These are phyloP conservation scores for Irpex sp. DNA, from an alignment of 1,284 basidiomycete species.

Conservation along the genomic window DNA sequence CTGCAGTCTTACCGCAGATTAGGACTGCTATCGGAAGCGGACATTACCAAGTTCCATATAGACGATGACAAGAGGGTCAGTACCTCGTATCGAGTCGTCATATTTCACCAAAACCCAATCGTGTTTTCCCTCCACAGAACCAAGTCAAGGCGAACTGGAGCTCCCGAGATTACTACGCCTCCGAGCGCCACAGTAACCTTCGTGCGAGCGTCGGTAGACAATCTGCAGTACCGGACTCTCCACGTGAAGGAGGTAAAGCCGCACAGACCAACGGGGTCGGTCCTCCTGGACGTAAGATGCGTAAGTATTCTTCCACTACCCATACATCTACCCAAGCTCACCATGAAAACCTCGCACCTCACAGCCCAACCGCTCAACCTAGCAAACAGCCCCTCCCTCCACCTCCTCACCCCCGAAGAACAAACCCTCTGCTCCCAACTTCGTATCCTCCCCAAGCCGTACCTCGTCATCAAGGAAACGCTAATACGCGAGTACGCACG, in stretches of 20 bases:
- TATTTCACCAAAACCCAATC: neutral
- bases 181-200: constrained; percentile 44
- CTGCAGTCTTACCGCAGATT: constrained; percentile 85
- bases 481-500: constrained; percentile 89
- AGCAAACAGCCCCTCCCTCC: constrained; percentile 81
- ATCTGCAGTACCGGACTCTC: constrained; percentile 55
- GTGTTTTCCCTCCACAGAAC: constrained; percentile 33
- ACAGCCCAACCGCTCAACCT: constrained; percentile 78
- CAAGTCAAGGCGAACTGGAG: constrained; percentile 50
- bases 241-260: constrained; percentile 43
- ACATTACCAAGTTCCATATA: constrained; percentile 84
- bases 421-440: constrained; percentile 85
- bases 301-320: constrained; percentile 32
- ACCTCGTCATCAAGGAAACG: constrained; percentile 89
- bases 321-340: constrained; percentile 3
- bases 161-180: constrained; percentile 53
- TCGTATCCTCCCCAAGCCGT: constrained; percentile 88
- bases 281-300: constrained; percentile 42
- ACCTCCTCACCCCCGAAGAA: constrained; percentile 84
- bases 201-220: constrained; percentile 44
- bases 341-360: too few relatives aligned
- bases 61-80: constrained; percentile 73
- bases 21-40: constrained; percentile 79
- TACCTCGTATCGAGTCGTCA: constrained; percentile 7
- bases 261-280: constrained; percentile 28